Evolutionary conservation across 2,329 filamentous ascomycete genomes (phyloP).

Genomic region (Emmonsiellopsis sp.): DNA sequence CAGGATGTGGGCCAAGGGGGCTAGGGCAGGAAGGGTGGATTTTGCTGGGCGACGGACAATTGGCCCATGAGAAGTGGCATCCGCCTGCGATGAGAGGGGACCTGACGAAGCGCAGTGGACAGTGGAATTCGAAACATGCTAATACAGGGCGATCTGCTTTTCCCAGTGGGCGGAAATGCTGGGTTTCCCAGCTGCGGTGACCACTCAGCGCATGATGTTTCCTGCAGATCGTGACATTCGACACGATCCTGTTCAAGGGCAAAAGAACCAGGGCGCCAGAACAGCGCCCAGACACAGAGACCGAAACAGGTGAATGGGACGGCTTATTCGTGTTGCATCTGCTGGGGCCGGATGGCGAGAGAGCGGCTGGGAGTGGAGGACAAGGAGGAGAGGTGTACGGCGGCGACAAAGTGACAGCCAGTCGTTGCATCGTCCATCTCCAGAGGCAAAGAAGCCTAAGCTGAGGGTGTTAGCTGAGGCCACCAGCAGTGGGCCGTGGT

Average conservation of each 20-base stretch:
- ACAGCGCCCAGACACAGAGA: not conserved
- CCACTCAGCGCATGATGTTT: not conserved
- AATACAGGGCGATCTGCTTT: not conserved
- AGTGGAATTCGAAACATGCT: slow-evolving; percentile 1
- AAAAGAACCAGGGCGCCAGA: too few species aligned
- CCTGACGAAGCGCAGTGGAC: not conserved
- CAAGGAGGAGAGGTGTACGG: too few species aligned
- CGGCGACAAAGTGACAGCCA: too few species aligned
- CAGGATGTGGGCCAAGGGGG: not conserved
- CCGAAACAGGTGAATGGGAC: not conserved
- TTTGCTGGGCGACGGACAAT: not conserved
- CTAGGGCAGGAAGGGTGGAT: not conserved
- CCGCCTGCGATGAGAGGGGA: not conserved
- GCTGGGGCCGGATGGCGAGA: too few species aligned
- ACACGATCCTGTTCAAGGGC: not conserved
- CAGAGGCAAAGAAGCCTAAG: too few species aligned
- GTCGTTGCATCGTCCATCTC: too few species aligned
- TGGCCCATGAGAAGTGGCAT: not conserved
- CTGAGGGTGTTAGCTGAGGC: too few species aligned
- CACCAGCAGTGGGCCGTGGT: too few species aligned
- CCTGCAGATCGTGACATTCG: not conserved
- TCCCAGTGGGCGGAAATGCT: not conserved
- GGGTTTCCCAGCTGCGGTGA: not conserved
- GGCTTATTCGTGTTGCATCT: too few species aligned
- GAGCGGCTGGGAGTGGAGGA: too few species aligned